A percentile compares a stretch with the other conserved stretches of the same genome.
These are phyloP conservation scores for Ophiostoma piceae DNA, from an alignment of 2,329 filamentous ascomycete genomes.

Conservation along the genomic window DNA sequence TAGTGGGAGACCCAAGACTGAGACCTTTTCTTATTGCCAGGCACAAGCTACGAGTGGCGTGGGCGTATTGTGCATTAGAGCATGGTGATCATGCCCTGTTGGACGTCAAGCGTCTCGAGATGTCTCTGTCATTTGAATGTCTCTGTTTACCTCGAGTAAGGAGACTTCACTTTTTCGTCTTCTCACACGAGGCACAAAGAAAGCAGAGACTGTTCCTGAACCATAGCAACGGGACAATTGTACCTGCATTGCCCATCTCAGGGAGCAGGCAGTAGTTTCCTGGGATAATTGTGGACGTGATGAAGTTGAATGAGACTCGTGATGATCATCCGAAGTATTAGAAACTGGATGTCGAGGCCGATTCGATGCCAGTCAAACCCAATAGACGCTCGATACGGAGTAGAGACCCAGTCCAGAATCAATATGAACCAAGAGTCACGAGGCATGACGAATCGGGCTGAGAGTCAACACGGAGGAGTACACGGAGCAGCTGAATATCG, in stretches of 20 bases:
- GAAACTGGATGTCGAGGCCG: background rate
- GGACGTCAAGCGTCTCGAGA: background rate
- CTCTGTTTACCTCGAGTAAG: background rate
- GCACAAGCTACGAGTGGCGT: background rate
- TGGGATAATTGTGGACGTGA: background rate
- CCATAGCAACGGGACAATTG: background rate
- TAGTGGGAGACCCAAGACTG: background rate
- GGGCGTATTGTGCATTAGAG: background rate
- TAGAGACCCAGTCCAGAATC: background rate
- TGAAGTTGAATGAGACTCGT: background rate
- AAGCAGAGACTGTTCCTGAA: background rate
- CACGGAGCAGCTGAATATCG: background rate
- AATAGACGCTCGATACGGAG: background rate
- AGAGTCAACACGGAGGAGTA: background rate
- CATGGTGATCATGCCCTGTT: background rate
- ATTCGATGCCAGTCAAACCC: background rate
- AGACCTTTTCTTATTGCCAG: background rate
- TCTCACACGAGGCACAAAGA: conserved; percentile 7
- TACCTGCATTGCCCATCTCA: background rate
- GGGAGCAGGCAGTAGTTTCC: background rate
- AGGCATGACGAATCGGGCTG: background rate
- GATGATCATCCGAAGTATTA: background rate
- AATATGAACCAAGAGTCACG: background rate
- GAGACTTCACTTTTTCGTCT: background rate
- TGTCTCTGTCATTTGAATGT: background rate